Base-by-base conservation (phyloP, 2,329 filamentous ascomycete genomes). In the Alternaria ethzedia region DNA sequence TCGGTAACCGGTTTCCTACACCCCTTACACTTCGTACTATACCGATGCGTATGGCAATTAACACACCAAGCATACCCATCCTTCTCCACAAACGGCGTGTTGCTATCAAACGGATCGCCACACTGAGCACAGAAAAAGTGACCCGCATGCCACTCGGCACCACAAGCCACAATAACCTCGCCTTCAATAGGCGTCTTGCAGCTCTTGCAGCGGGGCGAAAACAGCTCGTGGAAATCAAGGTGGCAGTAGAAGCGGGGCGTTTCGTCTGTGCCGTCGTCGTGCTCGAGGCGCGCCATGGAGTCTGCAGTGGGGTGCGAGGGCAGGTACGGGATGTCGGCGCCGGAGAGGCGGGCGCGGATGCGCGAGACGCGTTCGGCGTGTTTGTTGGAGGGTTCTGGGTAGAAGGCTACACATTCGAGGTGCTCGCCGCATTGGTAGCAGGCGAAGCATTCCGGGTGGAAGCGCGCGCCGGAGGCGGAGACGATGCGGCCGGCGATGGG, bases 101-200 rank as follows among this genome's bases (percentile, higher is more conserved):
- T 79, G 0, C 83, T 80, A 66, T 86, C 85, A 69, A 90, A 90
- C 1, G 88, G 88, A 82, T 99, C 95, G 70, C 96, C 96, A 78
- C 96, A 99, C 84, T 99, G 94, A 45, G 96, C 96, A 77, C 96
- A 99, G 86, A 99, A 99, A 83, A 99, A 99, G 82, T 99, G 96
- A 0, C 96, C 96, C 57, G 92, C 92, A 79, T 99, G 96, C 92
- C 93, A 99, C 81, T 97, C 94, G n/a, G 90, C 88, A 1, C 96
- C 96, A 60, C 97, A 93, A 2, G 96, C 96, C 13, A 97, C 90
- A 30, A 97, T 90, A 70, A 98, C 93, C 81, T 98, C 94, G 45
- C 94, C 94, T 70, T 98, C 90, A 74, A 99, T 99, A 4, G 96
- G 95, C 8, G 96, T 99, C 79, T 91, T 94, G 87, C 96, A 99